Conservation (phyloP, 2,329 filamentous ascomycete species). For the Fonsecaea pedrosoi region DNA sequence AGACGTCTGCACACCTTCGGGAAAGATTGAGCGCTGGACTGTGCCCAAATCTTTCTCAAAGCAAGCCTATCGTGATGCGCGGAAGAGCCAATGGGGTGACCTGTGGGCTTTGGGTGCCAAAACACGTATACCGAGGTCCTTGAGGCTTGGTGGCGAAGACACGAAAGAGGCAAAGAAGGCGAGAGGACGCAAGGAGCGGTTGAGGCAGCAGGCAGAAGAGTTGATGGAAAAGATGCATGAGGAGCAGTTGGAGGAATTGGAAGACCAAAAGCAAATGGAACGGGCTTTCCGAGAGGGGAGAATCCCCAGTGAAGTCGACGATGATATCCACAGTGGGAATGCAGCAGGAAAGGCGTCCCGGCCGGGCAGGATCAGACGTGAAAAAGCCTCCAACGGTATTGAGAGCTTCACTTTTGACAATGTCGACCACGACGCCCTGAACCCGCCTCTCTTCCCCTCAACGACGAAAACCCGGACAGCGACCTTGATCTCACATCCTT, state of each 20-base stretch:
- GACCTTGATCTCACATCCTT: background rate
- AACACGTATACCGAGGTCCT: constrained; percentile 69
- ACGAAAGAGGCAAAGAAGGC: constrained; percentile 31
- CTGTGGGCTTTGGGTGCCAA: constrained; percentile 95
- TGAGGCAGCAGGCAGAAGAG: constrained; percentile 30
- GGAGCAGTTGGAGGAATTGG: constrained; percentile 25
- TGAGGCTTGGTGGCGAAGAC: constrained; percentile 52
- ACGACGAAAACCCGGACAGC: background rate
- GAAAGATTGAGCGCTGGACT: constrained; percentile 89
- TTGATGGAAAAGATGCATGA: constrained; percentile 30
- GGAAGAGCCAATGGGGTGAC: constrained; percentile 90
- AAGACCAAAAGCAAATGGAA: constrained; percentile 25
- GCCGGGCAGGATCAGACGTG: constrained; percentile 57
- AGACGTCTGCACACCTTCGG: constrained; percentile 87
- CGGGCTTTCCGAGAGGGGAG: constrained; percentile 21
- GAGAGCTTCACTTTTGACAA: constrained; percentile 32
- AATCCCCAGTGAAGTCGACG: constrained; percentile 6
- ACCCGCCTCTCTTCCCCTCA: constrained; percentile 16
- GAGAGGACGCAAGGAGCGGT: constrained; percentile 21
- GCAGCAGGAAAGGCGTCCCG: constrained; percentile 55
- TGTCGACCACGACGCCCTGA: constrained; percentile 26
- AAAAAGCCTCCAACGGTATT: constrained; percentile 42
- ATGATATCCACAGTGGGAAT: constrained; percentile 51
- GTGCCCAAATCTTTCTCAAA: constrained; percentile 81
- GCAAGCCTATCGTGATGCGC: constrained; percentile 87